Percentiles rank a stretch among this genome's conserved stretches.
These are phyloP conservation scores for Protomyces arabidopsidicola DNA, from an alignment of 1,139 yeast species.

Conservation along the genomic window DNA sequence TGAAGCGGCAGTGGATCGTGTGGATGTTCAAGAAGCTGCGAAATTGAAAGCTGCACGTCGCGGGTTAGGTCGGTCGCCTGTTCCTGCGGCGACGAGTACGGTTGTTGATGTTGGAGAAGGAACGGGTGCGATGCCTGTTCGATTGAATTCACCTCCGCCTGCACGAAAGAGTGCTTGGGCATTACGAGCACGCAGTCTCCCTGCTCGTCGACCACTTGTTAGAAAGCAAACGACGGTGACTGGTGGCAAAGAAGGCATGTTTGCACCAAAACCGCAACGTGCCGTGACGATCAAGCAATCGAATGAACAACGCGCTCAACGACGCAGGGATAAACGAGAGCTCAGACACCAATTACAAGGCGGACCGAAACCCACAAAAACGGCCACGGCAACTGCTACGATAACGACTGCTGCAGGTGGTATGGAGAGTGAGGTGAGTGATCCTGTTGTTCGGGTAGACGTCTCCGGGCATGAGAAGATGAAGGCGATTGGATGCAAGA, in stretches of 20 bases:
- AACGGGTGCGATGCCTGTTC: neutral
- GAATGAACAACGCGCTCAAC: conserved; percentile 23
- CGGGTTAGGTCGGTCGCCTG: neutral
- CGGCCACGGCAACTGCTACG: neutral
- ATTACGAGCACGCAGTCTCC: neutral
- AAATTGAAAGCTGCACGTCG: neutral
- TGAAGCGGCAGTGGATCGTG: neutral
- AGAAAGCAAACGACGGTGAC: neutral
- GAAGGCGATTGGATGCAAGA: conserved; percentile 17
- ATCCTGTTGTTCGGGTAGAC: neutral
- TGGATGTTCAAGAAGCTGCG: neutral
- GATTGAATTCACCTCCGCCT: neutral
- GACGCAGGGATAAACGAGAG: conserved; percentile 21
- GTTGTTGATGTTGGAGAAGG: neutral
- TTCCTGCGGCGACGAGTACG: neutral
- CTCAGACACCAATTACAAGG: conserved; percentile 14
- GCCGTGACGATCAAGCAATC: conserved; percentile 27
- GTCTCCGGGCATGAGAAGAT: conserved; percentile 21
- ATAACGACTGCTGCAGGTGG: neutral
- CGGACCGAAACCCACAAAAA: neutral
- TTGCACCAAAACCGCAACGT: conserved; percentile 21
- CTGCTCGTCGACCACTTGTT: neutral
- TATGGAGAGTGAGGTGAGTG: neutral
- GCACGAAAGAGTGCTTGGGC: neutral
- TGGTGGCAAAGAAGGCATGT: conserved; percentile 7